Base-by-base conservation (phyloP, 2,329 filamentous ascomycete species). In the Ascocoryne sarcoides region DNA sequence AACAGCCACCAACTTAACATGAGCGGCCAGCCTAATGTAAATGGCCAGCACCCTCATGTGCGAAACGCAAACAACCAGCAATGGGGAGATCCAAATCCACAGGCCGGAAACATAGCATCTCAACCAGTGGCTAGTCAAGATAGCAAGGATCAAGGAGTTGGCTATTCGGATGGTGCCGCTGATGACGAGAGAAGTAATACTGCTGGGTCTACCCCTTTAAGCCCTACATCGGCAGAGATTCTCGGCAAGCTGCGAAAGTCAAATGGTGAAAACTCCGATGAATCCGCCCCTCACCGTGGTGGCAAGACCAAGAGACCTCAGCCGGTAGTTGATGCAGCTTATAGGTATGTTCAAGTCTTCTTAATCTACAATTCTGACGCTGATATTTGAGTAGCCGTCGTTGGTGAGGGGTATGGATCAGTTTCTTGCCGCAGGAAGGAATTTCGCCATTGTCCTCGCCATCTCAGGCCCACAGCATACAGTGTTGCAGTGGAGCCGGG, bases 301-400 rank as follows among this genome's bases (percentile, higher is more conserved):
- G 34, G 54, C 21, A 62, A 57, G 42, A 41, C 51, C n/a, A 63
- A 60, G 50, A 56, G 58, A 37, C 58, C 57, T 18, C 59, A 61
- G 41, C 63, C 63, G n/a, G 52, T 60, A 15, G 60, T 65, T 30
- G 62, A 57, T 9, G 60, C 55, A 42, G 64, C 64, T 37, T 66
- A 65, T 38, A 57, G 54, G 58, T 56, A 54, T 42, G 44, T 41
- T n/a, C 34, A 28, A 21, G 20, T 12, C 19, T 33, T 21, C 16
- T 37, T 19, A 36, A 16, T 12, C 5, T 43, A 41, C 40, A 50
- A 49, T 48, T 47, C 39, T 40, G 42, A 33, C 20, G 10, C 44
- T 42, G 40, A 41, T 39, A 54, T 39, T 32, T 26, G 21, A 16
- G 21, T 42, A 60, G 58, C 35, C 63, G 64, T 42, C 64, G 63